Percentiles rank a stretch among this genome's conserved stretches.
Evolutionary conservation across 176 grass and related monocot species (phyloP).

Genomic region (Eragrostis curvula): DNA sequence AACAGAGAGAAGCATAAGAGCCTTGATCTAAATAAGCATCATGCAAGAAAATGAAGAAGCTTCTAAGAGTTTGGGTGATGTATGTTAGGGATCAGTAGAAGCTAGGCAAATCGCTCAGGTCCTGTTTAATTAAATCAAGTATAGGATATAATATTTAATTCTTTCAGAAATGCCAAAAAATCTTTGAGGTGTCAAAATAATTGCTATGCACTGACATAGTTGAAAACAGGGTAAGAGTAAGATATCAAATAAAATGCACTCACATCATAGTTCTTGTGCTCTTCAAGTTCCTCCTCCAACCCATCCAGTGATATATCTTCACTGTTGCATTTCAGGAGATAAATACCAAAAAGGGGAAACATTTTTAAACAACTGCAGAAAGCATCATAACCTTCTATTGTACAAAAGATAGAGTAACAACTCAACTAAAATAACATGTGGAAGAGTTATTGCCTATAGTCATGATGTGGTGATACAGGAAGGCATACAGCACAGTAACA

Average conservation of each 20-base stretch:
- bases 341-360: conserved; percentile 6
- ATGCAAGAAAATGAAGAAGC: conserved; percentile 10
- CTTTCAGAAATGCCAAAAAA: neutral
- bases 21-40: conserved; percentile 1
- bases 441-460: neutral
- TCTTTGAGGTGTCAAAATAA: conserved; percentile 9
- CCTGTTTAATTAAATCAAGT: conserved; percentile 8
- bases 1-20: conserved; percentile 28
- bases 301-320: conserved; percentile 71
- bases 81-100: neutral
- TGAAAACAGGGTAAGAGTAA: neutral
- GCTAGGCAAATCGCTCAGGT: neutral
- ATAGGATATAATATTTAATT: neutral
- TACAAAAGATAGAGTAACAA: neutral
- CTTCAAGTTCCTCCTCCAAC: conserved; percentile 70
- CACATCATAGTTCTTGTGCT: conserved; percentile 72
- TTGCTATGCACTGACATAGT: neutral
- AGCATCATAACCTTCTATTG: neutral
- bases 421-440: neutral
- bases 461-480: neutral
- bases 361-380: neutral
- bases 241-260: conserved; percentile 31
- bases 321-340: conserved; percentile 44
- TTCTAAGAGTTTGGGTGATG: conserved; percentile 4
- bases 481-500: neutral